Base-by-base conservation (phyloP, 345 rosid species). In the Hibiscus syriacus region DNA sequence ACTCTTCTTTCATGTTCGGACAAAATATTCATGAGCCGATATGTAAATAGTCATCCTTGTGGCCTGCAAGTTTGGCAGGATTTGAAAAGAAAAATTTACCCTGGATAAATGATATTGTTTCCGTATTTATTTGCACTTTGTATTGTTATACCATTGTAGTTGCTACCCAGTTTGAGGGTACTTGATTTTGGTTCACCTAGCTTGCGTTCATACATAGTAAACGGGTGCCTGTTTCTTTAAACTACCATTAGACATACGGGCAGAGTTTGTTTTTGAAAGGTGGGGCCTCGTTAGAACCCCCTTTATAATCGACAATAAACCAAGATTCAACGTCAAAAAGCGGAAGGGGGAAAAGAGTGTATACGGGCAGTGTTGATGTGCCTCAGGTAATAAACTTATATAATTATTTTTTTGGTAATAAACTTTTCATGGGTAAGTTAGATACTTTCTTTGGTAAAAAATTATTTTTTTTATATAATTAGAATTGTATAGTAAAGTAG, bases 41-140 rank as follows among this genome's bases (percentile, higher is more conserved):
- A 63, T 72, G 92, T 92, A 68, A 58, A 32, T 55, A 76, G 22
- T 65, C 87, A 92, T 80, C 86, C 87, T 29, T 39, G 74, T 65
- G 53, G 53, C 11, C 54, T n/a, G 16, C 25, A 49, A 49, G 54
- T 49, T 49, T 92, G 89, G 90, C 76, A 80, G 69, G 71, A 77
- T 49, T 19, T 49, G 54, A 49, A 49, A 49, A 8, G 75, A 53
- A 64, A 78, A 59, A n/a, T n/a, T n/a, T 69, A 53, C 49, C 38
- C 57, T 13, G 34, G 48, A 48, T 74, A 62, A 34, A 5, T 26
- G 59, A 34, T 12, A 27, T 26, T 46, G 45, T 29, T 20, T 43
- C 8, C 43, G 16, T 53, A 34, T 41, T 34, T 46, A 45, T 29
- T 20, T 43, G 12, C 43, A 10, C 25, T 26, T 41, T 56, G 17